Evolutionary conservation across 192 early-diverging fungal species (phyloP).

Genomic region (Gamsiella multidivaricata): DNA sequence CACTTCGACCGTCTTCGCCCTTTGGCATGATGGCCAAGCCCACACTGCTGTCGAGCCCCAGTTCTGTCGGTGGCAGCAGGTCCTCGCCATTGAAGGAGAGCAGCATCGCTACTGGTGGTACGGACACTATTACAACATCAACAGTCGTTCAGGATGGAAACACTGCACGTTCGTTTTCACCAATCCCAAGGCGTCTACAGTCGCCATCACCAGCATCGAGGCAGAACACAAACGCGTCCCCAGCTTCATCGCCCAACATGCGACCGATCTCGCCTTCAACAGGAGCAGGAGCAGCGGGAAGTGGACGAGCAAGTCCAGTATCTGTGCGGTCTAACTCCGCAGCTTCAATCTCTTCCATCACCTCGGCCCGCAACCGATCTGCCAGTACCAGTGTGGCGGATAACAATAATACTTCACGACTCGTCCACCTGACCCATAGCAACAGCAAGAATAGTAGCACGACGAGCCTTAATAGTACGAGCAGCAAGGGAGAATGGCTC

Average conservation of each 20-base stretch:
- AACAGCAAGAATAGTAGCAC: constrained; percentile 3
- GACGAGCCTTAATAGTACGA: neutral
- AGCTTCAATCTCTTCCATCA: constrained; percentile 3
- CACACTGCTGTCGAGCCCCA: constrained; percentile 18
- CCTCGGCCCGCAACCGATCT: constrained; percentile 18
- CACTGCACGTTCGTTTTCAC: constrained; percentile 23
- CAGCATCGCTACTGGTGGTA: no score
- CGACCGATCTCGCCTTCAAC: constrained; percentile 12
- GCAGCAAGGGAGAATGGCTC: constrained; percentile 33
- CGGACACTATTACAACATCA: neutral
- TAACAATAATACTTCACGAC: neutral
- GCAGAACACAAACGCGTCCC: neutral
- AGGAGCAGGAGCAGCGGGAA: neutral
- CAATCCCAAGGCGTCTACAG: constrained; percentile 43
- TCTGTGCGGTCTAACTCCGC: constrained; percentile 14
- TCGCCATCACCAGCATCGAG: constrained; percentile 25
- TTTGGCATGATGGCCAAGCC: constrained; percentile 35
- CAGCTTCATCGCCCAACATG: neutral
- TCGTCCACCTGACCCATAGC: neutral
- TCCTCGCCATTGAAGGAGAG: constrained; percentile 19
- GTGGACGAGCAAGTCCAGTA: neutral
- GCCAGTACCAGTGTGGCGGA: constrained; percentile 20
- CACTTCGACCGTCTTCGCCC: constrained; percentile 24
- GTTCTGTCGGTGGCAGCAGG: neutral
- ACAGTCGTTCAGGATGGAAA: neutral